These are phyloP conservation scores for Nigrospora oryzae DNA, from an alignment of 2,329 filamentous ascomycete species.

Conservation along the genomic window DNA sequence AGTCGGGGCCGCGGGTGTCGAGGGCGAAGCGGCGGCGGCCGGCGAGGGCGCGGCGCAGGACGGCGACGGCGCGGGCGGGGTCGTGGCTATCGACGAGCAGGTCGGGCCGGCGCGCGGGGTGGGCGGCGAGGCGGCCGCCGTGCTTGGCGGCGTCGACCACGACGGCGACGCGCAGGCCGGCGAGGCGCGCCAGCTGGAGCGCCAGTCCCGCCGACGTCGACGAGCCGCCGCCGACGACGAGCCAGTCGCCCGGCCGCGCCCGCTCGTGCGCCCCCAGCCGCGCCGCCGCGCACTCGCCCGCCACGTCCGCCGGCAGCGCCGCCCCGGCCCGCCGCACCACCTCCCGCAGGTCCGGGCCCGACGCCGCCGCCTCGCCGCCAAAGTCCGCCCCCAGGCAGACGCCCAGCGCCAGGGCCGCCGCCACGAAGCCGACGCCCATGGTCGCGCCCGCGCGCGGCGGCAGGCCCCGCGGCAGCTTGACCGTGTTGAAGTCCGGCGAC, in stretches of 20 bases:
- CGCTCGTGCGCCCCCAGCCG: conserved; percentile 43
- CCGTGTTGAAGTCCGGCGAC: conserved; percentile 55
- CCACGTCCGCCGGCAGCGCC: conserved; percentile 48
- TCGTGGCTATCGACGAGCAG: conserved; percentile 63
- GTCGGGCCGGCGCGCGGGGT: conserved; percentile 40
- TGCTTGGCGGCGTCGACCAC: conserved; percentile 62
- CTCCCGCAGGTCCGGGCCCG: conserved; percentile 50
- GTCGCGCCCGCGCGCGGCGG: conserved; percentile 50
- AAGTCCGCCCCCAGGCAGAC: conserved; percentile 66
- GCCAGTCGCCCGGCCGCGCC: conserved; percentile 54
- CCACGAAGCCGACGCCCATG: conserved; percentile 64
- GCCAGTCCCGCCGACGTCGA: conserved; percentile 61
- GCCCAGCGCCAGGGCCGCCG: conserved; percentile 57
- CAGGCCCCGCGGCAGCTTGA: conserved; percentile 47
- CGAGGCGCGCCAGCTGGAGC: conserved; percentile 59
- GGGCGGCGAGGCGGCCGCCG: conserved; percentile 45
- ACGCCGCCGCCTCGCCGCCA: conserved; percentile 21
- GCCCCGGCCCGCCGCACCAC: conserved; percentile 34
- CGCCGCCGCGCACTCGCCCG: conserved; percentile 53
- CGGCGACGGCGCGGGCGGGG: conserved; percentile 52
- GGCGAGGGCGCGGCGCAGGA: conserved; percentile 51
- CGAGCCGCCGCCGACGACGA: conserved; percentile 68
- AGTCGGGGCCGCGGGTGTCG: conserved; percentile 59
- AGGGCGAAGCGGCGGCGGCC: conserved; percentile 56
- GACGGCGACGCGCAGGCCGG: conserved; percentile 55